Base-by-base conservation (phyloP, 192 early-diverging fungal genomes). In the Coemansia interrupta region DNA sequence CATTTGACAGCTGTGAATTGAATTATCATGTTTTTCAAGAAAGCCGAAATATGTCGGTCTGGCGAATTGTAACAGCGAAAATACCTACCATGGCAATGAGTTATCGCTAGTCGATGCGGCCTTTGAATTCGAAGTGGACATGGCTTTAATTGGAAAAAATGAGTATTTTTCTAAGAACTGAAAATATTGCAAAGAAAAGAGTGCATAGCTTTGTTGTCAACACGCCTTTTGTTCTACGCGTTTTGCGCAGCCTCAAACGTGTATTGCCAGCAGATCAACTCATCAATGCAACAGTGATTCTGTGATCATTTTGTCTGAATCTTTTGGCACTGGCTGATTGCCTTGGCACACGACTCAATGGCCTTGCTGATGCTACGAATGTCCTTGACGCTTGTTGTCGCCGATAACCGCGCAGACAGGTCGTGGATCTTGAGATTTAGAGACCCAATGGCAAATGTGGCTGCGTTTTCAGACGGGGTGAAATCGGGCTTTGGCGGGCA, bases 71-170 rank as follows among this genome's bases (percentile, higher is more conserved):
- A 36, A 7, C 32, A 36, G 32, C 9, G 10, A 36, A 7, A 19
- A 3, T 32, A 8, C 70, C 23, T 72, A 73, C 70, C 73, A 76
- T 46, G 73, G 73, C 56, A 76, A 47, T 26, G 73, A 60, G 60
- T 61, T 70, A 32, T 65, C 53, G 58, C 40, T 70, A 9, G 68
- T 8, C 32, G 32, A 28, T 2, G 58, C 22, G 6, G 61, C 22
- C 23, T 54, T 63, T 0, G 61, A 28, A 40, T 54, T 30, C 30
- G 53, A 38, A 12, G 30, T 38, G 1, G 53, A 54, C 38, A 23
- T 54, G 17, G 4, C 10, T 36, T 36, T 36, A 36, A 36, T 36
- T 44, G 5, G 13, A 39, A 44, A 20, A 5, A 44, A 17, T 3
- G 28, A 38, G 30, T 18, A 36, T 28, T 14, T 53, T 53, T 10